A percentile compares a stretch with the other conserved stretches of the same genome.
These are phyloP conservation scores for Phytophthora fragariaefolia DNA, from an alignment of 352 stramenopile genomes.

Conservation along the genomic window DNA sequence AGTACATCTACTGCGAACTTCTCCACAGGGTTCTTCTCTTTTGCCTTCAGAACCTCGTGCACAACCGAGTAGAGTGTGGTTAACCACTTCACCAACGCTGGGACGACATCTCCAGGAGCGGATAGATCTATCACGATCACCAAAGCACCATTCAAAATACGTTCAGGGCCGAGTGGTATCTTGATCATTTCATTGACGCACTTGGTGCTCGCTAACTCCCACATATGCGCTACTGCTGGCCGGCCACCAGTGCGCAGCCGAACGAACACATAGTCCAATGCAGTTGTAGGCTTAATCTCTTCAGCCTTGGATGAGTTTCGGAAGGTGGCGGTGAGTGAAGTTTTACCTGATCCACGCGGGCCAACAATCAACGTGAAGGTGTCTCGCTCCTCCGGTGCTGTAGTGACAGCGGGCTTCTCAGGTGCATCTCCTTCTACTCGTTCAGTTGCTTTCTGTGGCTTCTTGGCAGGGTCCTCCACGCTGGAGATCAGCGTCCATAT, in stretches of 20 bases:
- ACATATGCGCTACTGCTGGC: conserved; percentile 87
- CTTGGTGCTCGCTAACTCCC: conserved; percentile 89
- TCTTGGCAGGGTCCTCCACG: conserved; percentile 43
- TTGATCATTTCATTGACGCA: conserved; percentile 86
- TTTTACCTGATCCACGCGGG: conserved; percentile 80
- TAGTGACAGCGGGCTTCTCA: conserved; percentile 26
- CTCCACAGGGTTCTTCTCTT: conserved; percentile 76
- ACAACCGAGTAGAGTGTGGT: conserved; percentile 58
- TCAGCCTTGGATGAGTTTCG: conserved; percentile 76
- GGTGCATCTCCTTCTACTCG: conserved; percentile 23
- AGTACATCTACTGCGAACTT: conserved; percentile 62
- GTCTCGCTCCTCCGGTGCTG: conserved; percentile 60
- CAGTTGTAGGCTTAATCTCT: conserved; percentile 91
- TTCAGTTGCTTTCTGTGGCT: conserved; percentile 32
- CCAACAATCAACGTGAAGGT: conserved; percentile 79
- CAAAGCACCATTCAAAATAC: conserved; percentile 76
- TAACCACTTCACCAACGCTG: conserved; percentile 84
- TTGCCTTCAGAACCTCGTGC: conserved; percentile 59
- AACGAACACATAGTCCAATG: conserved; percentile 92
- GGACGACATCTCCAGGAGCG: conserved; percentile 76
- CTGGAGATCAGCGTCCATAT: conserved; percentile 75
- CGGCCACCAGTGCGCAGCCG: conserved; percentile 65
- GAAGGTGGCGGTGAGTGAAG: conserved; percentile 74
- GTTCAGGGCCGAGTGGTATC: conserved; percentile 79
- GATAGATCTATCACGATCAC: conserved; percentile 90